Base-by-base conservation (phyloP, 2,329 filamentous ascomycete genomes). In the Fusarium siculi region DNA sequence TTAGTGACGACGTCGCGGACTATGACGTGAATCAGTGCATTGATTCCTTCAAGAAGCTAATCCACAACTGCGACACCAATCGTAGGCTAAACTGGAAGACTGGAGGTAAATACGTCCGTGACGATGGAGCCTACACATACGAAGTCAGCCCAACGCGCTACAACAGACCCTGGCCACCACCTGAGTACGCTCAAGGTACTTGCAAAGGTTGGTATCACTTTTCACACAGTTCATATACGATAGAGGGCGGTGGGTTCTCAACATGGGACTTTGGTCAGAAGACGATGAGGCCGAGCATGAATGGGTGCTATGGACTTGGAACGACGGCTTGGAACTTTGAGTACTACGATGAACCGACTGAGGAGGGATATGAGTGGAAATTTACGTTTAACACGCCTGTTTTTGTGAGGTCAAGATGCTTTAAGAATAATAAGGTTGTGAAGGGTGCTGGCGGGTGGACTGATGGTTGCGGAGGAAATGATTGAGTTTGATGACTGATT, bases 381-480 rank as follows among this genome's bases (percentile, higher is more conserved):
- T 16, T 28, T 1, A 66, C 28, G 16, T 68, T 68, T 0, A 46
- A 53, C 2, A 66, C 54, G 7, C 62, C 65, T 0, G 32, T 68
- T 21, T 68, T 30, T 4, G 62, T 66, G 0, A 49, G 63, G 2
- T 49, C 54, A 0, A 23, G 54, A 1, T 68, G 49, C 5, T 68
- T 68, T 4, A 66, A 67, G 39, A 68, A 67, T 21, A 67, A 67
- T 1, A 56, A 56, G 44, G 63, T 67, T 25, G 54, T 59, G 0
- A 52, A 68, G 0, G 55, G n/a, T 7, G 55, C 63, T 7, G 55
- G 66, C 2, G 55, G 44, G 5, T 68, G 63, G 44, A 67, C 49
- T 1, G 37, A 63, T 42, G 63, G 63, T 0, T 68, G 50, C 2
- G 42, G 50, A 7, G 66, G 63, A 30, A 32, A 32, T 12, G 30